These are phyloP conservation scores for Fusarium paranaense DNA, from an alignment of 2,329 filamentous ascomycete species.

Conservation along the genomic window DNA sequence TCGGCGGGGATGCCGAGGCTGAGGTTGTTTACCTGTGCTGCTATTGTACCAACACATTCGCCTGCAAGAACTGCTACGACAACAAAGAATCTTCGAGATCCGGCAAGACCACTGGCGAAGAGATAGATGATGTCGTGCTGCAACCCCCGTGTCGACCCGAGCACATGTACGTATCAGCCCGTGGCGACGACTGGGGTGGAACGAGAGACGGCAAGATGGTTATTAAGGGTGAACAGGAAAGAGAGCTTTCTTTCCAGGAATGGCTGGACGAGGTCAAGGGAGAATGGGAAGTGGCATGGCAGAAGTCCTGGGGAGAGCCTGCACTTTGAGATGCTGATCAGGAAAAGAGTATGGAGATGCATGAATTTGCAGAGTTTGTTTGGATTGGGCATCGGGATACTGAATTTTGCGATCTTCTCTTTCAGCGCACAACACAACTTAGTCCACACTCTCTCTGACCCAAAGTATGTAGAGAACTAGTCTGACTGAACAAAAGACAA, in stretches of 20 bases:
- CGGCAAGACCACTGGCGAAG: neutral
- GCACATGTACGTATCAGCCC: neutral
- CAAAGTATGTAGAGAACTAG: too few relatives aligned
- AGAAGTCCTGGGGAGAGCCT: neutral
- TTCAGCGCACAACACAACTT: too few relatives aligned
- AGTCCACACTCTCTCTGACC: too few relatives aligned
- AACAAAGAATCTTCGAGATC: neutral
- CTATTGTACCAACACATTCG: neutral
- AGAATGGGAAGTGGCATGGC: neutral
- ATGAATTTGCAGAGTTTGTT: too few relatives aligned
- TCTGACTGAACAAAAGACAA: too few relatives aligned
- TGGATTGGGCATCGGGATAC: too few relatives aligned
- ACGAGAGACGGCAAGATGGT: neutral
- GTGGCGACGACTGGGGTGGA: neutral
- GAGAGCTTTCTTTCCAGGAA: neutral
- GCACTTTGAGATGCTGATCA: neutral
- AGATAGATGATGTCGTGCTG: neutral
- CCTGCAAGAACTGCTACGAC: neutral
- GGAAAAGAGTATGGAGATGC: too few relatives aligned
- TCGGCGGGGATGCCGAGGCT: neutral
- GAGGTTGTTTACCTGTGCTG: neutral
- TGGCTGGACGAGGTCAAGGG: neutral
- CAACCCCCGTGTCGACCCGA: neutral
- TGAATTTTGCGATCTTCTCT: too few relatives aligned
- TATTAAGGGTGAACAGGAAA: neutral